Evolutionary conservation across 805 yeast genomes (phyloP), one percentile per base, ranked within the genome.

Genomic region (Lachancea quebecensis): DNA sequence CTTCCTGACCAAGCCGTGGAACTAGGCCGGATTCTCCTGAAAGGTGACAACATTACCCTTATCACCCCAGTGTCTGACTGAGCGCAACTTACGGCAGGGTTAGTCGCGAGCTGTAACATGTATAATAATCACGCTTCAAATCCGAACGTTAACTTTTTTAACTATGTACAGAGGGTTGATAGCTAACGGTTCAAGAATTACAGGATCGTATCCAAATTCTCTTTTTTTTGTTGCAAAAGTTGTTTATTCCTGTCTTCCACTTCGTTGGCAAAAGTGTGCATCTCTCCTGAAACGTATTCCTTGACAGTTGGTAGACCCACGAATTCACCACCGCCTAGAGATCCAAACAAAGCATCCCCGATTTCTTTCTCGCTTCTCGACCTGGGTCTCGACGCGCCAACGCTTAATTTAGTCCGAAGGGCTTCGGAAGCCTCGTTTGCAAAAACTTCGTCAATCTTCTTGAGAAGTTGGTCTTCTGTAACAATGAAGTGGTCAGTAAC

Each of bases 1-100:
- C 17, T 44, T 1, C 32, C 50, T 3, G 54, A 47, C 2, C 48
- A 59, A 25, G 53, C 56, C 11, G 75, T 78, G 25, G 65, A 67
- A n/a, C 58, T 87, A 46, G 96, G 96, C 1, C 71, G 85, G 47
- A 77, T 93, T 18, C 62, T 93, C 52, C 69, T 93, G 46, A 93
- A 93, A 65, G 99, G 99, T 3, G 99, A 93, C 60, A 93, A 89
- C 60, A 86, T 93, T 38, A 83, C 96, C 8, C 67, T 91, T 46
- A 83, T 93, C 29, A 65, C 73, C 12, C 46, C 48, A n/a, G 46
- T 38, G 10, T 25, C 42, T 6, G 49, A 45, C 15, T 29, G 31
- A 25, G 16, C 33, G 33, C 12, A 5, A 15, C 28, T 6, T 8
- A 14, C 33, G 4, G 33, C 14, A 14, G 33, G 14, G 14, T 30